phyloP scores from a whole-genome alignment of 2,329 filamentous ascomycete species.

The Thielaviopsis ethacetica region DNA sequence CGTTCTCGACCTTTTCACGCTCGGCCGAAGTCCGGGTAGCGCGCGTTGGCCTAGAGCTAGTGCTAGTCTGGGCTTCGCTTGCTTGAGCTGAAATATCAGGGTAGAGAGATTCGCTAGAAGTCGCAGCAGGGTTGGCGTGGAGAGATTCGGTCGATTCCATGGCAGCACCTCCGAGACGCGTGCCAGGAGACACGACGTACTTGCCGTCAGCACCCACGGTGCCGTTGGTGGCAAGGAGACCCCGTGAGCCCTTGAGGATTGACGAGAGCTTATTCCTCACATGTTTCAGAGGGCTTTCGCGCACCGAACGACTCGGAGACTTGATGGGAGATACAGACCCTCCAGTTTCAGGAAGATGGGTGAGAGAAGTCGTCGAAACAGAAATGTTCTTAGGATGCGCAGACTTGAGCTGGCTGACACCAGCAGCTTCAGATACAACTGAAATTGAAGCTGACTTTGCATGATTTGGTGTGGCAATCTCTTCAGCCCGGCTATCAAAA shows the following conservation, averaged over 20 bases:
- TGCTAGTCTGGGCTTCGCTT: constrained; percentile 13
- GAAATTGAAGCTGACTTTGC: constrained; percentile 50
- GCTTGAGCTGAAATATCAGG: constrained; percentile 23
- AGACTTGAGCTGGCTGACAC: constrained; percentile 16
- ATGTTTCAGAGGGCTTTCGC: constrained; percentile 72
- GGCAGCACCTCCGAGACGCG: constrained; percentile 27
- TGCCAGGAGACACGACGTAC: constrained; percentile 36
- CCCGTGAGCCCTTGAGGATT: constrained; percentile 74
- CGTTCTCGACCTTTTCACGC: constrained; percentile 47
- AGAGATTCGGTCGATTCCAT: constrained; percentile 34
- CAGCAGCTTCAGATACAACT: constrained; percentile 23
- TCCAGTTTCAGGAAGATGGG: constrained; percentile 29
- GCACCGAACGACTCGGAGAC: constrained; percentile 38
- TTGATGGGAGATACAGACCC: constrained; percentile 34
- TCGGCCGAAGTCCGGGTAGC: constrained; percentile 43
- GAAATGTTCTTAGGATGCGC: constrained; percentile 23
- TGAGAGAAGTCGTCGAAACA: constrained; percentile 37
- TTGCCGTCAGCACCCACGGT: constrained; percentile 47
- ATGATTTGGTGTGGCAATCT: constrained; percentile 26
- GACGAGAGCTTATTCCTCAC: constrained; percentile 88
- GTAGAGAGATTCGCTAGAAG: constrained; percentile 24
- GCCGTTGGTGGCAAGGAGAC: constrained; percentile 64
- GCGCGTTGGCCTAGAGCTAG: constrained; percentile 24
- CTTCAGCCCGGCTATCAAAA: constrained; percentile 17
- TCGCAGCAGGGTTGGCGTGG: constrained; percentile 16